Base-by-base conservation (phyloP, 441 rosid species). In the Adansonia grandidieri region DNA sequence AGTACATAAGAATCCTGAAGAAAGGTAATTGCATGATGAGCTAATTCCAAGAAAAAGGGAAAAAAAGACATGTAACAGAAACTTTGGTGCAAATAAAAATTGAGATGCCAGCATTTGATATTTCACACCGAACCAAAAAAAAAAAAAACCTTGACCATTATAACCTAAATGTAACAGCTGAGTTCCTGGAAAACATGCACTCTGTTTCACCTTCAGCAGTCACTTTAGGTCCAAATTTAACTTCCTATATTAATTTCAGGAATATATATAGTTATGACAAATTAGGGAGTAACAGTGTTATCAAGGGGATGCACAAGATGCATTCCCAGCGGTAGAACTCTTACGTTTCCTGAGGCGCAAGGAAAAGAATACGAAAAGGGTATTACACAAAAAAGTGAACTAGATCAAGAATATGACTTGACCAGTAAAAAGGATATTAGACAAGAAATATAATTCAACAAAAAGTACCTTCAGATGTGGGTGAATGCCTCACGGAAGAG, bases 391-490 rank as follows among this genome's bases (percentile, higher is more conserved):
- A n/a, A 14, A 45, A 68, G 15, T 68, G 58, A 53, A 53, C 19
- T 17, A 53, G 58, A 53, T 53, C 58, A 53, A 53, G 58, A 53
- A 53, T 53, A 53, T 53, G 58, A 53, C n/a, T 53, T 53, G 19
- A 53, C 20, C 71, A 67, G 45, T 9, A n/a, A 17, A 53, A 53
- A 73, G 48, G 32, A 61, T 20, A 66, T 13, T 48, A 75, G 42
- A 44, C 47, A 58, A 54, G 24, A 37, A 82, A 44, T 64, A 76
- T 50, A 71, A 81, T 72, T 76, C 57, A 77, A 50, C 74, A 81
- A 79, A 24, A 32, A 37, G 73, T 87, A 93, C 98, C 97, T 85
- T 84, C 85, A 62, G 74, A 79, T 70, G 75, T 66, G 69, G 77
- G 83, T 9, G 85, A 77, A 78, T 28, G 37, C 74, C 77, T 78